Evolutionary conservation across 345 rosid species (phyloP), one percentile per base, ranked within the genome.

Genomic region (Capsella bursapastoris): DNA sequence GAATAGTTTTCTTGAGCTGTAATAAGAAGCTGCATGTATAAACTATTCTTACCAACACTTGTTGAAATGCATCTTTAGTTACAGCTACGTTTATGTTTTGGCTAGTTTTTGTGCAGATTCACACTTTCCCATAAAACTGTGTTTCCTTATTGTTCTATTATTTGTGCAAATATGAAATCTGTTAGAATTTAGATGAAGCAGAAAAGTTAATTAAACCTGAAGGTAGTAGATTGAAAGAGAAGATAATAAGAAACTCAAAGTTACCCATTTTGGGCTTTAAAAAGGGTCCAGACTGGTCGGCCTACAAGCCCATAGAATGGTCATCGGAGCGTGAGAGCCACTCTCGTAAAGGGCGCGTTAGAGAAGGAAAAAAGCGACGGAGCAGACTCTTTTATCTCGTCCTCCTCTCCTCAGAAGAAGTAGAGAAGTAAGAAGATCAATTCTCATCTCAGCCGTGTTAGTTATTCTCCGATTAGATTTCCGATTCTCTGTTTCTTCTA

Each of bases 331-430:
- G 53, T 49, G 53, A 48, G 1, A 18, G 47, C 8, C 7, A 45
- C 50, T 45, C 50, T n/a, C 50, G 49, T 14, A 44, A 6, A 44
- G 16, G 49, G 49, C 49, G 50, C 49, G 49, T 45, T 6, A n/a
- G 16, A 44, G 8, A 44, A 44, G 7, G 5, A 6, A 14, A 13
- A 44, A 43, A 43, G 41, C 41, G 41, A 38, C 41, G 41, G 41
- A 38, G 41, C 41, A 38, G 41, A 38, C 41, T 38, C 41, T 7
- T 8, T 38, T 38, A 22, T 38, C 3, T 38, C 12, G 8, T 37
- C 41, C 11, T 8, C 12, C 41, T 37, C 41, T 38, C 50, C 69
- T 62, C 51, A 69, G 64, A 55, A 56, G 65, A 57, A 45, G 73
- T 31, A 58, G 52, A 6, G 6, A 10, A 10, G 18, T 48, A 66